These are phyloP conservation scores for Noccaea bulbosa DNA, from an alignment of 345 rosid genomes.

Conservation along the genomic window DNA sequence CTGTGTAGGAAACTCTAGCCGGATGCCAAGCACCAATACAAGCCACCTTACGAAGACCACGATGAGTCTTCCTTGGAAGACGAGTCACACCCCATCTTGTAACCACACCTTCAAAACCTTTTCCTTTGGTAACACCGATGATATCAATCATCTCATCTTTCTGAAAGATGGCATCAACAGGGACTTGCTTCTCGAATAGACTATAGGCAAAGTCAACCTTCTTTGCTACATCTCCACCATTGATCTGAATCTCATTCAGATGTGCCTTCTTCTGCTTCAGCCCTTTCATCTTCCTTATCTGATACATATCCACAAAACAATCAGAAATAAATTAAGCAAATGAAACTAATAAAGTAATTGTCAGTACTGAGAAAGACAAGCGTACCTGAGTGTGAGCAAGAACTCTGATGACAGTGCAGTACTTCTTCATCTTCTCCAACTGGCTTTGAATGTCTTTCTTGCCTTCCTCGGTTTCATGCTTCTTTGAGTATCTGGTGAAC, in stretches of 20 bases:
- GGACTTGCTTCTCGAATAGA: conserved; percentile 86
- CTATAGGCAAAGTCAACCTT: conserved; percentile 83
- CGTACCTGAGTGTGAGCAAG: conserved; percentile 81
- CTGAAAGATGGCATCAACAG: conserved; percentile 78
- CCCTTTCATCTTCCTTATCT: conserved; percentile 87
- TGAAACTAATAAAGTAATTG: neutral
- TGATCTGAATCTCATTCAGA: conserved; percentile 89
- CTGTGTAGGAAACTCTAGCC: conserved; percentile 92
- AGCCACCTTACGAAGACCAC: conserved; percentile 95
- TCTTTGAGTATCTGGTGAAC: conserved; percentile 70
- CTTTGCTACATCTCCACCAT: conserved; percentile 75
- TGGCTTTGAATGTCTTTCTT: conserved; percentile 64
- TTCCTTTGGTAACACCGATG: conserved; percentile 91
- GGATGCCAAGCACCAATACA: conserved; percentile 99
- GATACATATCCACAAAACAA: neutral
- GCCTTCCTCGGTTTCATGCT: conserved; percentile 71
- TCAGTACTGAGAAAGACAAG: neutral
- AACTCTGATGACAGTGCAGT: conserved; percentile 77
- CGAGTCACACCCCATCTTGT: conserved; percentile 97
- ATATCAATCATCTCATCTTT: conserved; percentile 96
- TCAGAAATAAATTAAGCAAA: neutral
- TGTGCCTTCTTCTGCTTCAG: conserved; percentile 96
- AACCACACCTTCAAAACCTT: conserved; percentile 93
- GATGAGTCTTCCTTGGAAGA: conserved; percentile 92
- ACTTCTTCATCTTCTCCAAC: conserved; percentile 87